Evolutionary conservation across 2,329 filamentous ascomycete species (phyloP), one percentile per base, ranked within the genome.

Genomic region (Colletotrichum viniferum): DNA sequence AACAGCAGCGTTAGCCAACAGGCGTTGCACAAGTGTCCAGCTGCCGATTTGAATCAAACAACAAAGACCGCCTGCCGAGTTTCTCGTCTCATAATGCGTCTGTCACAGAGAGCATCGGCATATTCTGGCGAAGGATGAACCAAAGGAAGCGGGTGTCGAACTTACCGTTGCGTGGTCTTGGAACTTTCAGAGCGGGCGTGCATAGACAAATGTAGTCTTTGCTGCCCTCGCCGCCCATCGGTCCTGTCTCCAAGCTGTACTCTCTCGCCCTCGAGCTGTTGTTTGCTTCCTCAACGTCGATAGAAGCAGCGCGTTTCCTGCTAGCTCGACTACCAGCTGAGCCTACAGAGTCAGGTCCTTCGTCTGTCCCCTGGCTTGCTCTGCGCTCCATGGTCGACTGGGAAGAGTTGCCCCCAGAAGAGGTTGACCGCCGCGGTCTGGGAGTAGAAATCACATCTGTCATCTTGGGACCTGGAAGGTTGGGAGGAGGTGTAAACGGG

Each of bases 141-240:
- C 69, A 76, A 60, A 68, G 68, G 43, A 70, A 21, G 21, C 14
- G 43, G 38, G 28, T 7, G 76, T 38, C 68, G 73, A 58, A 85
- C 90, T 84, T 84, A 92, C 90, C 90, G 80, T 92, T 92, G 62
- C 90, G 85, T 70, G 90, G 90, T 72, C 90, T 85, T 4, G 90
- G 90, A 62, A 92, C 88, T 80, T 91, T 92, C 6, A 89, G 89
- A 21, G 87, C 86, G 60, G 89, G 88, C 14, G 88, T 87, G 79
- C 90, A 92, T 76, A 91, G 85, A 81, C 90, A 92, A 38, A 91
- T 88, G 62, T 86, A 80, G 62, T 90, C 88, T 69, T 78, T 66
- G 72, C 69, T 61, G 61, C 73, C 69, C 55, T 77, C 74, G 70
- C 70, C 48, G 58, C 78, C 77, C 26, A 81, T 76, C 81, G 68